Conservation (phyloP, 768 basidiomycete genomes). For the Boletus bicolor region DNA sequence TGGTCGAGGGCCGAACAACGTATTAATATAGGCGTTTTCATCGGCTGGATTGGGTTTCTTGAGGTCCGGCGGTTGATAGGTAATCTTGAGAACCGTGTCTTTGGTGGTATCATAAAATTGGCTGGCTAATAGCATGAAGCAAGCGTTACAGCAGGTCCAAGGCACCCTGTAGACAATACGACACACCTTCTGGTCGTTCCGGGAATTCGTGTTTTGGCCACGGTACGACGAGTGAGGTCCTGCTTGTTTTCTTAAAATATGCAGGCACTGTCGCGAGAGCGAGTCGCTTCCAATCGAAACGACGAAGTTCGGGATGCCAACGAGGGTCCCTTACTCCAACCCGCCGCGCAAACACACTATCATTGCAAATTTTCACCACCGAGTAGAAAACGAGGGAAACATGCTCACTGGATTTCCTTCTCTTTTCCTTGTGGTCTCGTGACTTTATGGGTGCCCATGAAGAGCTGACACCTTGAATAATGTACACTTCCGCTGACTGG, state of each 20-base stretch:
- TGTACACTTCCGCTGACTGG: conserved; percentile 44
- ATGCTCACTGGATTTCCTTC: conserved; percentile 45
- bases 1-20: conserved; percentile 39
- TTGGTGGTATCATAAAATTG: conserved; percentile 60
- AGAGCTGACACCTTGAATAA: conserved; percentile 80
- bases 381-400: neutral
- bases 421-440: conserved; percentile 31
- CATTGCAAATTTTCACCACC: conserved; percentile 1
- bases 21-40: conserved; percentile 61
- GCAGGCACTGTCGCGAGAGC: conserved; percentile 66
- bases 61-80: conserved; percentile 62
- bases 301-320: conserved; percentile 53
- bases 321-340: conserved; percentile 56
- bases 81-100: conserved; percentile 62
- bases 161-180: neutral
- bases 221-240: conserved; percentile 46
- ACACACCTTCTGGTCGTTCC: conserved; percentile 33
- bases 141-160: conserved; percentile 7
- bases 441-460: conserved; percentile 56
- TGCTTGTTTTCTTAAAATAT: conserved; percentile 34
- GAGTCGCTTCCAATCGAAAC: conserved; percentile 72
- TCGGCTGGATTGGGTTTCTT: conserved; percentile 36
- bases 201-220: conserved; percentile 62
- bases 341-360: conserved; percentile 76
- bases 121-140: conserved; percentile 23